Conservation (phyloP, 805 yeast species). For the Myxozyma sirexii region DNA sequence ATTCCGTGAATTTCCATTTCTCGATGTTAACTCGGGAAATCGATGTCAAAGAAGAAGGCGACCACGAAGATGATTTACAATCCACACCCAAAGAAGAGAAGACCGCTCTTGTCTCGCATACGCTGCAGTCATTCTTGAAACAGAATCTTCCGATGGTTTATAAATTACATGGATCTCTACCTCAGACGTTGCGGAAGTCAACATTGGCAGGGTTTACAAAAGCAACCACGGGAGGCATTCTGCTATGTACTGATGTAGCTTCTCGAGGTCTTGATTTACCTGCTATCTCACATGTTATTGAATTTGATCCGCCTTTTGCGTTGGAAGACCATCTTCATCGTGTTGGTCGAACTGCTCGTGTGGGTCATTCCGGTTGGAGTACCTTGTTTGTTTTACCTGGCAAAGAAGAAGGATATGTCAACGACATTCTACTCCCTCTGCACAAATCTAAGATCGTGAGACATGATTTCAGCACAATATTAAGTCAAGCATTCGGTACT, state of each 20-base stretch:
- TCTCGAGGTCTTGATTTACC: constrained; percentile 96
- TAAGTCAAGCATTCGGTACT: constrained; percentile 43
- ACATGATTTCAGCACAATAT: constrained; percentile 48
- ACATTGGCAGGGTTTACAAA: constrained; percentile 64
- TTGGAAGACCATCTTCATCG: constrained; percentile 95
- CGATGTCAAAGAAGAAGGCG: constrained; percentile 31
- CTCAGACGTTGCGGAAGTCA: constrained; percentile 79
- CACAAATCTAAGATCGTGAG: constrained; percentile 59
- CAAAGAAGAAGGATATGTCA: constrained; percentile 76
- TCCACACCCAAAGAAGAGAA: constrained; percentile 12
- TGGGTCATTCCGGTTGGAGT: constrained; percentile 84
- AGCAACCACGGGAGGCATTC: constrained; percentile 48
- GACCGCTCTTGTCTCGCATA: constrained; percentile 14
- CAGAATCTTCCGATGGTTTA: constrained; percentile 51
- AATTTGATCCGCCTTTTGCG: constrained; percentile 93
- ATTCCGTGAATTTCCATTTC: constrained; percentile 93
- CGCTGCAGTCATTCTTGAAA: constrained; percentile 9
- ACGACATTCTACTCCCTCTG: constrained; percentile 56
- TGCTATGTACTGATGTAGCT: constrained; percentile 97
- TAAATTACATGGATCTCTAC: constrained; percentile 87
- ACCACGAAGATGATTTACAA: constrained; percentile 40
- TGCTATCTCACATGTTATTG: constrained; percentile 79
- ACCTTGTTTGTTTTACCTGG: constrained; percentile 84
- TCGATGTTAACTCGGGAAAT: constrained; percentile 66
- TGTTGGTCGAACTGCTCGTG: constrained; percentile 97